Conservation (phyloP, 345 rosid genomes). For the Gossypium rotundifolium region DNA sequence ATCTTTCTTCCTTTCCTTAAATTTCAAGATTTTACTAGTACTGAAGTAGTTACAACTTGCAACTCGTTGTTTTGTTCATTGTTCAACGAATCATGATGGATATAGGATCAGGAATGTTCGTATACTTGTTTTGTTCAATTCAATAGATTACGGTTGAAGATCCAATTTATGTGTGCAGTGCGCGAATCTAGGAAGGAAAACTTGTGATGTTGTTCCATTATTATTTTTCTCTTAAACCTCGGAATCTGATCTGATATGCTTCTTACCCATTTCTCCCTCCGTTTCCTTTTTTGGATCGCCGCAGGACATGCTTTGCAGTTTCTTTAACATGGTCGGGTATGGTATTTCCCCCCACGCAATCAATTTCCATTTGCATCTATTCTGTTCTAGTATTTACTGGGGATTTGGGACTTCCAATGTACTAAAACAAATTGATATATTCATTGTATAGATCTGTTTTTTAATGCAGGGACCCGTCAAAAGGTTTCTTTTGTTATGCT, state of each 20-base stretch:
- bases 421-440: neutral
- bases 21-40: neutral
- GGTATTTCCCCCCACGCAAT: neutral
- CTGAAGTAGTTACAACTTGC: neutral
- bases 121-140: neutral
- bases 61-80: neutral
- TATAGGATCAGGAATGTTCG: neutral
- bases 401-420: neutral
- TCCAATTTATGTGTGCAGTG: neutral
- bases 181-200: neutral
- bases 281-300: neutral
- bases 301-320: slow-evolving; percentile 98
- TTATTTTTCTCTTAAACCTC: neutral
- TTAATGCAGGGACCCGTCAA: slow-evolving; percentile 78
- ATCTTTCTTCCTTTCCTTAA: neutral
- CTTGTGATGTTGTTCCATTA: neutral
- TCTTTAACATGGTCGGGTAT: slow-evolving; percentile 89
- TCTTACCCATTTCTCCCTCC: neutral
- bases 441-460: neutral
- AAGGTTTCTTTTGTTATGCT: slow-evolving; percentile 75
- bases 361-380: neutral
- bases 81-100: neutral
- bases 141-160: neutral
- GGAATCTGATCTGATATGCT: neutral
- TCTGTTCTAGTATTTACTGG: neutral